These are phyloP conservation scores for Andrographis paniculata DNA, from an alignment of 305 asterid species.

Conservation along the genomic window DNA sequence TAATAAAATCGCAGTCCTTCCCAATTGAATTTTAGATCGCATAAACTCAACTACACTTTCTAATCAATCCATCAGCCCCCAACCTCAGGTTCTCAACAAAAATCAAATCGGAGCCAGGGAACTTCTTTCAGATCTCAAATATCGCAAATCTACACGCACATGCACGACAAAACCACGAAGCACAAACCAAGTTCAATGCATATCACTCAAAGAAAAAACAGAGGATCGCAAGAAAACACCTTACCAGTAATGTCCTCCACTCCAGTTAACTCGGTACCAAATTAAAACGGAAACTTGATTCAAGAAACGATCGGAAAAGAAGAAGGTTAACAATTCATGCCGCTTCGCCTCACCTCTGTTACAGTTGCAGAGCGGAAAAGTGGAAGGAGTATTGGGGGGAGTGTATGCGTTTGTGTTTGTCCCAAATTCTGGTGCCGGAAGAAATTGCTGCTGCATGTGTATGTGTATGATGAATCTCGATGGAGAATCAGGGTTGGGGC, in stretches of 20 bases:
- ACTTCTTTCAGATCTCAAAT: slow-evolving; percentile 53
- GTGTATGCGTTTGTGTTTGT: slow-evolving; percentile 1
- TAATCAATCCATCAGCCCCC: slow-evolving; percentile 22
- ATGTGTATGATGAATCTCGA: slow-evolving; percentile 27
- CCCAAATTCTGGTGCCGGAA: slow-evolving; percentile 22
- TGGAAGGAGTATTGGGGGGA: slow-evolving; percentile 5
- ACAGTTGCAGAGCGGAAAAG: slow-evolving; percentile 7
- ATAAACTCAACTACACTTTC: slow-evolving; percentile 19
- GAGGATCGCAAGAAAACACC: slow-evolving; percentile 16
- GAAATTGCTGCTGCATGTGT: slow-evolving; percentile 43
- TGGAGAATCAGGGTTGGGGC: no score
- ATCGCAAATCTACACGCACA: slow-evolving; percentile 23
- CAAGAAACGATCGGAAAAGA: neutral
- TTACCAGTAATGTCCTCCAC: slow-evolving; percentile 21
- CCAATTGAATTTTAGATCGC: no score
- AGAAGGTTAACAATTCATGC: no score
- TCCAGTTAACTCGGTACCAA: slow-evolving; percentile 7
- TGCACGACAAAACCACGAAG: slow-evolving; percentile 21
- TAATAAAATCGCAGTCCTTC: slow-evolving; percentile 7
- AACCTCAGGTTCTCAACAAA: slow-evolving; percentile 17
- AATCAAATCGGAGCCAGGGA: slow-evolving; percentile 24
- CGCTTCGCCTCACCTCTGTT: slow-evolving; percentile 11
- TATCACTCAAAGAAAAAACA: neutral
- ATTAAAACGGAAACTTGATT: neutral
- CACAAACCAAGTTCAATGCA: slow-evolving; percentile 1